phyloP scores from a whole-genome alignment of 805 yeast species.

The Ogataea parapolymorpha region DNA sequence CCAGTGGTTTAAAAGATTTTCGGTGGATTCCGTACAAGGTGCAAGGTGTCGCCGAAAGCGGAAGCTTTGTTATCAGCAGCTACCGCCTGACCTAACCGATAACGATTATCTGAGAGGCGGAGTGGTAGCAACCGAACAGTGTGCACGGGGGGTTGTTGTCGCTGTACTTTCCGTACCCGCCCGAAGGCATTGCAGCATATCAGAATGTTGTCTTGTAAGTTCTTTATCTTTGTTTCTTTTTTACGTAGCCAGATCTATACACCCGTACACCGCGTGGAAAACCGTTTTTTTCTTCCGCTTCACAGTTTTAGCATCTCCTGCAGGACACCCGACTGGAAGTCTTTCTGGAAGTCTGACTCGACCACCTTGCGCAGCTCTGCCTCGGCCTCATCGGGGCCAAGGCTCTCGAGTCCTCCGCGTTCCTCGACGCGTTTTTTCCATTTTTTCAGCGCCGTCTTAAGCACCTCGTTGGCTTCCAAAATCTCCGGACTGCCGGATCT shows the following conservation, averaged over 20 bases:
- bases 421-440: slow-evolving; percentile 51
- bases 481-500: slow-evolving; percentile 53
- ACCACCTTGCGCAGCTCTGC: slow-evolving; percentile 37
- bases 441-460: slow-evolving; percentile 46
- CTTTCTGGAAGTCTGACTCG: slow-evolving; percentile 17
- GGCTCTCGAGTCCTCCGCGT: slow-evolving; percentile 40
- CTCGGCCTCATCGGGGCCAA: slow-evolving; percentile 43
- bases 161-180: background rate
- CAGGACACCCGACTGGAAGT: slow-evolving; percentile 18
- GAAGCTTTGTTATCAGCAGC: slow-evolving; percentile 4
- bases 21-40: slow-evolving; percentile 6
- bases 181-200: background rate
- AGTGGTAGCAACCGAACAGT: background rate
- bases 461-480: slow-evolving; percentile 47
- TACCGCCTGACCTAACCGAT: background rate
- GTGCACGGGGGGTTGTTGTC: no score
- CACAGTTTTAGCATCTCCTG: slow-evolving; percentile 25
- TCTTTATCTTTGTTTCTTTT: slow-evolving; percentile 12
- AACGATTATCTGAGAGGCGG: background rate
- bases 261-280: slow-evolving; percentile 4
- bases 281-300: background rate
- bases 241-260: slow-evolving; percentile 1
- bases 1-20: slow-evolving; percentile 2
- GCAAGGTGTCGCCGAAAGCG: slow-evolving; percentile 6
- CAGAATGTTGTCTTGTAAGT: background rate